Evolutionary conservation across 306 rosid species (phyloP), one percentile per base, ranked within the genome.

Genomic region (Pueraria montana): DNA sequence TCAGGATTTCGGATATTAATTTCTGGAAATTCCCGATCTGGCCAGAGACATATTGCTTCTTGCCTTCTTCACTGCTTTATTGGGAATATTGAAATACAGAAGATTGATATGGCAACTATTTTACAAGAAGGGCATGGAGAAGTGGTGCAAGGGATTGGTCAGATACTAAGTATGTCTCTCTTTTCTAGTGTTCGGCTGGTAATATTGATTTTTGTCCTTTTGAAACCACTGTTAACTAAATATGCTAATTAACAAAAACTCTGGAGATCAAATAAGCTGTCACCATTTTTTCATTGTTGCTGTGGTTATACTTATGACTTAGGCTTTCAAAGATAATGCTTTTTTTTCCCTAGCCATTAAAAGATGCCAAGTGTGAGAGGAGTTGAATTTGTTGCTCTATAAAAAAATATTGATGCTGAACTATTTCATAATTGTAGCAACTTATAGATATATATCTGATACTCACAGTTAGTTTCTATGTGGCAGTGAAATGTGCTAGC

Each of bases 61-160:
- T 96, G 98, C 90, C 90, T 96, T 85, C 90, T 96, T 77, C 88
- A 89, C 90, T 93, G 92, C 87, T 93, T 90, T 90, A 80, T 87
- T 85, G 98, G 96, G 65, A 91, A 87, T 87, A 82, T 79, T 78
- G 96, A 91, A 89, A 84, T 96, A 21, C 92, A 80, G 53, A 96
- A 94, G 89, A 86, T 96, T 78, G 99, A 96, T 88, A 86, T 94
- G 93, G 99, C 99, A 75, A 93, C 99, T 80, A 86, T 94, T 83
- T 91, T 93, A 63, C 98, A 88, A 86, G 98, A 93, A 91, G 98
- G 99, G 23, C 94, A 87, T 58, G 99, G 99, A 83, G 96, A 93
- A 84, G 82, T 86, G 68, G 93, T 81, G 81, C 98, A 87, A 83
- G 99, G 99, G 80, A 94, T 96, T 67, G 84, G 97, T 38, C 90